Evolutionary conservation across 768 basidiomycete genomes (phyloP).

Genomic region (Lentinula boryana): DNA sequence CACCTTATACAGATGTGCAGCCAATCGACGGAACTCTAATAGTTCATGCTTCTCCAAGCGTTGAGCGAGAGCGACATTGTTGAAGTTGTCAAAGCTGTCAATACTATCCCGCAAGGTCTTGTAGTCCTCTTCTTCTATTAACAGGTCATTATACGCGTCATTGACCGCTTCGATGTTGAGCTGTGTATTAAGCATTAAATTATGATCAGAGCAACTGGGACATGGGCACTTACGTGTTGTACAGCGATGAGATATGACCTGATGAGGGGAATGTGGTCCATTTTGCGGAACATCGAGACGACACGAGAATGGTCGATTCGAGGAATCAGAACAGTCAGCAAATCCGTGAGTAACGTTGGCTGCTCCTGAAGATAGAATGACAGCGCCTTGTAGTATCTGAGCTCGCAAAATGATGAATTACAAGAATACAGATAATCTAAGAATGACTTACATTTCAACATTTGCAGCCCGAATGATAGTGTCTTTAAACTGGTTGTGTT

Average conservation of each 20-base stretch:
- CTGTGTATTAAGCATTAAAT: conserved; percentile 30
- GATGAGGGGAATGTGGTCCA: conserved; percentile 93
- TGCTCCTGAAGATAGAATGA: conserved; percentile 94
- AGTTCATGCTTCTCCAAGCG: conserved; percentile 86
- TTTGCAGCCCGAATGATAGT: conserved; percentile 95
- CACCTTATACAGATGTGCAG: conserved; percentile 95
- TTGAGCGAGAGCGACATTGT: conserved; percentile 81
- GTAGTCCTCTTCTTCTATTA: conserved; percentile 99
- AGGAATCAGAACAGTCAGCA: conserved; percentile 86
- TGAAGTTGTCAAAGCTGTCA: conserved; percentile 98
- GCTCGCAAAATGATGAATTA: background rate
- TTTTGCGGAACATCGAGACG: conserved; percentile 91
- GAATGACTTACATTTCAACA: conserved; percentile 76
- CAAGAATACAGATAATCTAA: background rate
- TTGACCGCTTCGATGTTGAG: conserved; percentile 97
- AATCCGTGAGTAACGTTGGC: conserved; percentile 88
- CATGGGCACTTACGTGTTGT: conserved; percentile 55
- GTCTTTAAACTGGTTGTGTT: conserved; percentile 99
- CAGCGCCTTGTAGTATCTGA: conserved; percentile 89
- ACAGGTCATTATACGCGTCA: conserved; percentile 95
- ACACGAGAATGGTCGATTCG: conserved; percentile 95
- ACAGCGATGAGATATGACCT: conserved; percentile 96
- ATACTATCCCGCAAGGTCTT: conserved; percentile 96
- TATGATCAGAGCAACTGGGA: background rate
- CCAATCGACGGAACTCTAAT: conserved; percentile 91